These are phyloP conservation scores for Ogataea sp. DNA, from an alignment of 805 yeast genomes.

Conservation along the genomic window DNA sequence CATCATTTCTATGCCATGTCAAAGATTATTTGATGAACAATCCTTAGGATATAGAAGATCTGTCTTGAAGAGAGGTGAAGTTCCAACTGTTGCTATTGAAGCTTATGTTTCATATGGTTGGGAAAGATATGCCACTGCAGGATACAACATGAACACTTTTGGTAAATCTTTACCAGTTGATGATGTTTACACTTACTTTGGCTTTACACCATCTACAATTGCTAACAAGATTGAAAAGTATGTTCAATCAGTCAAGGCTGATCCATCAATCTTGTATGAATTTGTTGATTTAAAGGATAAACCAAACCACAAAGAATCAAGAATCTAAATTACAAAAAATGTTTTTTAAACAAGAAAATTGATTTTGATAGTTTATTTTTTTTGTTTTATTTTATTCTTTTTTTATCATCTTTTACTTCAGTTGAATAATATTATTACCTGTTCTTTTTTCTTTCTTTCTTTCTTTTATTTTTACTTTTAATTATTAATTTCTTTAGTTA, in stretches of 20 bases:
- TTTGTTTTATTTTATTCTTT: too few species aligned
- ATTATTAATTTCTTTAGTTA: too few species aligned
- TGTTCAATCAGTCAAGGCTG: slow-evolving; percentile 28
- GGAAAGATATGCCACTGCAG: slow-evolving; percentile 93
- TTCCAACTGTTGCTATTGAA: slow-evolving; percentile 90
- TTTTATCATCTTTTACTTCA: too few species aligned
- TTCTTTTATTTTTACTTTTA: too few species aligned
- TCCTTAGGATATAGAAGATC: slow-evolving; percentile 69
- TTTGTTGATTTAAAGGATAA: slow-evolving; percentile 4
- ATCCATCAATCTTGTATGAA: slow-evolving; percentile 6
- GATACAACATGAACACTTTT: slow-evolving; percentile 89
- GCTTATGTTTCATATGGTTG: slow-evolving; percentile 88
- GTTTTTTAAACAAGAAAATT: too few species aligned
- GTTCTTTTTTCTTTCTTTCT: too few species aligned
- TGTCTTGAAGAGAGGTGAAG: slow-evolving; percentile 82
- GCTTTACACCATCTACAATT: slow-evolving; percentile 88
- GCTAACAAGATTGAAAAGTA: slow-evolving; percentile 79
- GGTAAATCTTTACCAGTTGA: slow-evolving; percentile 93
- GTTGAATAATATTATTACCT: too few species aligned
- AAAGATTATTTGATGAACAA: slow-evolving; percentile 83
- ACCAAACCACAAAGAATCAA: slow-evolving; percentile 6
- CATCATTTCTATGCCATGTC: slow-evolving; percentile 91
- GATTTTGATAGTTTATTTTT: too few species aligned
- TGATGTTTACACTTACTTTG: slow-evolving; percentile 77
- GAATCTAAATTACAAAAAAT: too few species aligned